Evolutionary conservation across 75 land plant genomes (phyloP).

Genomic region (Pinus taeda): DNA sequence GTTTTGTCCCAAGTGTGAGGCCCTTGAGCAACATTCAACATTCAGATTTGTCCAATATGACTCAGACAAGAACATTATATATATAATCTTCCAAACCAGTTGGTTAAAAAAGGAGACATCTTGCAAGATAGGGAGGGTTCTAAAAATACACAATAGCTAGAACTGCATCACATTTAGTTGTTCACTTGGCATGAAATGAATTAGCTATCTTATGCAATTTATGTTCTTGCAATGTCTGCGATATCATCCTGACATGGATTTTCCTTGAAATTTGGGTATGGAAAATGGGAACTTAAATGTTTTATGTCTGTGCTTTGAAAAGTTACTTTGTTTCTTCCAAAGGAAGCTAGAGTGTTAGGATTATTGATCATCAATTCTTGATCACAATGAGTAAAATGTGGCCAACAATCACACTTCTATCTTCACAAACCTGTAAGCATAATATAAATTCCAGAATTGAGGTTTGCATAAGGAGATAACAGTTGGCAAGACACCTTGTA

Average conservation of each 20-base stretch:
- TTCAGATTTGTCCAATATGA: conserved; percentile 34
- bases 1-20: conserved; percentile 50
- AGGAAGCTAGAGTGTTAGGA: no score
- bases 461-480: no score
- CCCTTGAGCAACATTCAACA: conserved; percentile 63
- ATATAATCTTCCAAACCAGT: conserved; percentile 89
- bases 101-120: conserved; percentile 61
- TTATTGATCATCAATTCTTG: no score
- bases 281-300: conserved; percentile 47
- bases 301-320: no score
- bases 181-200: conserved; percentile 61
- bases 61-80: conserved; percentile 63
- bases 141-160: conserved; percentile 79
- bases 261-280: conserved; percentile 15
- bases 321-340: no score
- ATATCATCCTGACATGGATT: conserved; percentile 74
- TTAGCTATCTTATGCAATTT: conserved; percentile 49
- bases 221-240: conserved; percentile 56
- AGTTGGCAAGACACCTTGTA: no score
- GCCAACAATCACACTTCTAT: no score
- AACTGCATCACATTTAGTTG: conserved; percentile 65
- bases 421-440: no score
- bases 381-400: no score
- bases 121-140: conserved; percentile 76
- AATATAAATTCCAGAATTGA: no score